Evolutionary conservation across 495 filamentous ascomycete species (phyloP).

Genomic region (Sporormia fimetaria): DNA sequence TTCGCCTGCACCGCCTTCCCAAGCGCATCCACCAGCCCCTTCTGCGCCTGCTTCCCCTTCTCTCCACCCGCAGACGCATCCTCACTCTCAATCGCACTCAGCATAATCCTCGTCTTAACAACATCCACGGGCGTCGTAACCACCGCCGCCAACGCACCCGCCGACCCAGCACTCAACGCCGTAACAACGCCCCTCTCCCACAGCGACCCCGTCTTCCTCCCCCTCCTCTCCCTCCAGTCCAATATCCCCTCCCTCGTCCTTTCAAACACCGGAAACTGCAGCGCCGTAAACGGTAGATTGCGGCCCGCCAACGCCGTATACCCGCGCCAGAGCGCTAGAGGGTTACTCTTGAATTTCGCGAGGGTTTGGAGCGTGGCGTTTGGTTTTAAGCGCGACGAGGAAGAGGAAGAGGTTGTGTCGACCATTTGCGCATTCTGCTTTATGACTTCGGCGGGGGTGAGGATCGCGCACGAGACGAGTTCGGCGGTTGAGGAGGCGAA

Average conservation of each 20-base stretch:
- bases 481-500: conserved; percentile 64
- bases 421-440: conserved; percentile 88
- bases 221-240: conserved; percentile 31
- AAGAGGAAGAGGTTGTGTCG: conserved; percentile 28
- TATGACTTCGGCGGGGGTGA: conserved; percentile 81
- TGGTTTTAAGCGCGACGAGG: too few relatives aligned
- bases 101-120: conserved; percentile 67
- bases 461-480: conserved; percentile 68
- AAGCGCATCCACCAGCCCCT: conserved; percentile 28
- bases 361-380: conserved; percentile 45
- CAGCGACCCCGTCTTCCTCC: conserved; percentile 30
- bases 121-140: conserved; percentile 76
- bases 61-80: conserved; percentile 16
- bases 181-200: conserved; percentile 56
- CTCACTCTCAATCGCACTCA: conserved; percentile 41
- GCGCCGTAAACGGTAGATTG: conserved; percentile 75
- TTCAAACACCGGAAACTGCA: conserved; percentile 86
- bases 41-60: conserved; percentile 10
- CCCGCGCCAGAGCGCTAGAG: conserved; percentile 59
- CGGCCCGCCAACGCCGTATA: conserved; percentile 68
- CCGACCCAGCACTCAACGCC: conserved; percentile 54
- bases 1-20: conserved; percentile 24
- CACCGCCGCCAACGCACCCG: conserved; percentile 57
- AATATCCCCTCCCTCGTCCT: conserved; percentile 40
- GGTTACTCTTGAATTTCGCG: conserved; percentile 42